phyloP scores from a whole-genome alignment of 768 basidiomycete genomes.

The Pholiota conissans region DNA sequence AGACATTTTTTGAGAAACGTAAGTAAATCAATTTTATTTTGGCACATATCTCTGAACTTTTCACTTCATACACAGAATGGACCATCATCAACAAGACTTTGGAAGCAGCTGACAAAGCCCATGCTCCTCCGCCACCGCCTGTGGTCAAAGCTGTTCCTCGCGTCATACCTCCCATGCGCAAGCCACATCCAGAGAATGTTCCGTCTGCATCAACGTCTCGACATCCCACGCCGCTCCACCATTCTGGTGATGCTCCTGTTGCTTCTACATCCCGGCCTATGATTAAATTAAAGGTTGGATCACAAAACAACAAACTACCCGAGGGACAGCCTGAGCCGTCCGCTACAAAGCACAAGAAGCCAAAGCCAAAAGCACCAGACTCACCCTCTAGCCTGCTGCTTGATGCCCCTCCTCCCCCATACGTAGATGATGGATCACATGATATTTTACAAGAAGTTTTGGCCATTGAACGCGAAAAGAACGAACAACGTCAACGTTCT shows the following conservation, averaged over 20 bases:
- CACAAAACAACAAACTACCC: slow-evolving; percentile 33
- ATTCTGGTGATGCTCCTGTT: slow-evolving; percentile 16
- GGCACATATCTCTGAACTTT: not conserved
- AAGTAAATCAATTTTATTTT: slow-evolving; percentile 36
- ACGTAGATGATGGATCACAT: slow-evolving; percentile 79
- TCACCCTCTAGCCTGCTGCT: slow-evolving; percentile 28
- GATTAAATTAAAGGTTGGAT: slow-evolving; percentile 69
- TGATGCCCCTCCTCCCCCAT: slow-evolving; percentile 65
- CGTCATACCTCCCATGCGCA: slow-evolving; percentile 37
- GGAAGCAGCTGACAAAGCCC: slow-evolving; percentile 60
- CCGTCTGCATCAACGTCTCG: slow-evolving; percentile 16
- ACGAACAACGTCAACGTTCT: slow-evolving; percentile 50
- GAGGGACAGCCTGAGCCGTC: slow-evolving; percentile 26
- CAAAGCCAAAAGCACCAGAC: slow-evolving; percentile 44
- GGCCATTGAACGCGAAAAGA: slow-evolving; percentile 72
- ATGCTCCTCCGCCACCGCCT: slow-evolving; percentile 26
- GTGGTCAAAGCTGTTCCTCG: slow-evolving; percentile 28
- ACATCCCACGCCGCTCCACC: slow-evolving; percentile 4
- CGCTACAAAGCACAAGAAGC: slow-evolving; percentile 35
- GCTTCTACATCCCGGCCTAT: slow-evolving; percentile 47
- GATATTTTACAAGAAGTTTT: slow-evolving; percentile 82
- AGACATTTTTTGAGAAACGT: slow-evolving; percentile 87
- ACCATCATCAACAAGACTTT: slow-evolving; percentile 81
- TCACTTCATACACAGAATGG: slow-evolving; percentile 67
- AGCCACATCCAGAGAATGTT: slow-evolving; percentile 31